phyloP scores from a whole-genome alignment of 2,329 filamentous ascomycete species.

The Zymoseptoria tritici region DNA sequence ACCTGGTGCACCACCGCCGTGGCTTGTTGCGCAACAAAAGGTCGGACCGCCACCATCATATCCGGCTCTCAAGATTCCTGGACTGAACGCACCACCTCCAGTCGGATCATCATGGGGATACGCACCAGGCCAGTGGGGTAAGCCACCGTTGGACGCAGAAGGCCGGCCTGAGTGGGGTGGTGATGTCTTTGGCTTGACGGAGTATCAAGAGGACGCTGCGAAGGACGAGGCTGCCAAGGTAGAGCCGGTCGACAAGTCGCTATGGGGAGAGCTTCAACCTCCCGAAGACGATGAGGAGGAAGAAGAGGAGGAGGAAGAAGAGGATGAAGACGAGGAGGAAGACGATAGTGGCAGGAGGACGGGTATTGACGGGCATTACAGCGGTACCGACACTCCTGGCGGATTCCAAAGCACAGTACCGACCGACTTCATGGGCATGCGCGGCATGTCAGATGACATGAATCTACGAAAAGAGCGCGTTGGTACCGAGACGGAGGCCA shows the following conservation, averaged over 20 bases:
- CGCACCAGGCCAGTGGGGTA: conserved; percentile 89
- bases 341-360: conserved; percentile 48
- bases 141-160: conserved; percentile 88
- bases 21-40: conserved; percentile 94
- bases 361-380: conserved; percentile 60
- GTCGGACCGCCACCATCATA: conserved; percentile 91
- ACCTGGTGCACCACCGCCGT: conserved; percentile 85
- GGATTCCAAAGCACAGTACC: conserved; percentile 74
- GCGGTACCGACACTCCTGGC: conserved; percentile 69
- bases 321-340: conserved; percentile 67
- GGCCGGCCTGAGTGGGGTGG: conserved; percentile 88
- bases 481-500: conserved; percentile 83
- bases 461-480: conserved; percentile 80
- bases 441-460: conserved; percentile 77
- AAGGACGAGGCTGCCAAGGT: conserved; percentile 40
- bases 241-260: conserved; percentile 74
- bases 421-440: conserved; percentile 67
- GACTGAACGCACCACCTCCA: conserved; percentile 87
- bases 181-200: conserved; percentile 80
- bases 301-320: conserved; percentile 57
- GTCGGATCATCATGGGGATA: conserved; percentile 90
- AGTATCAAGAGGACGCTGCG: conserved; percentile 2
- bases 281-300: conserved; percentile 50
- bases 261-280: conserved; percentile 89
- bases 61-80: conserved; percentile 88